Base-by-base conservation (phyloP, 371 early-diverging fungal species). In the Funneliformis caledonium region DNA sequence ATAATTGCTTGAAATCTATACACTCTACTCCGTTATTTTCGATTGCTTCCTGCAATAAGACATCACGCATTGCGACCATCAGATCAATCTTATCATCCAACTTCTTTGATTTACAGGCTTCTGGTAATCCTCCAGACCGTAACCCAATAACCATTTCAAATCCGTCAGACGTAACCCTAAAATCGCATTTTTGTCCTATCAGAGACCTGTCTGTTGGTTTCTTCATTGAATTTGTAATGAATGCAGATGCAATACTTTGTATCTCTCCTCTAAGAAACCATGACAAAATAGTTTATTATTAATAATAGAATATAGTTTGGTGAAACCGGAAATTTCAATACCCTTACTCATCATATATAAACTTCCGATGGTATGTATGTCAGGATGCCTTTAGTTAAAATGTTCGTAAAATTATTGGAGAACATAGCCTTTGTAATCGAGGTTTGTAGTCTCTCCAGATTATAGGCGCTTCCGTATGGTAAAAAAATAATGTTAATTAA, bases 121-220 rank as follows among this genome's bases (percentile, higher is more conserved):
- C 67, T 19, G 43, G 67, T 2, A 78, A 50, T 31, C 78, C 61
- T 67, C 68, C 68, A 67, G 78, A 65, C 8, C 50, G 26, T 31
- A 77, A 56, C 47, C 78, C 68, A 78, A 78, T 68, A 45, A 78
- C 12, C 47, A 14, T 4, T 47, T 78, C 68, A 78, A 78, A 67
- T n/a, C 60, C 68, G 67, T 67, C 50, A 22, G 11, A 12, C 31
- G 14, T 31, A 50, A 67, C 50, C n/a, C 68, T 42, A 68, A 65
- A 78, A 56, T 78, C 68, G 48, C 43, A 78, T 68, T 78, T 78
- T 50, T 78, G 67, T n/a, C 68, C 61, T 22, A 78, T 78, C 4
- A 78, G 14, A 50, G 45, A 37, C 33, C 50, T 67, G 67, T 68
- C 69, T 45, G 78, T 78, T 22, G 68, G 68, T 19, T 78, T 78